Conservation (phyloP, 2,329 filamentous ascomycete species). For the Penicillium polonicum region DNA sequence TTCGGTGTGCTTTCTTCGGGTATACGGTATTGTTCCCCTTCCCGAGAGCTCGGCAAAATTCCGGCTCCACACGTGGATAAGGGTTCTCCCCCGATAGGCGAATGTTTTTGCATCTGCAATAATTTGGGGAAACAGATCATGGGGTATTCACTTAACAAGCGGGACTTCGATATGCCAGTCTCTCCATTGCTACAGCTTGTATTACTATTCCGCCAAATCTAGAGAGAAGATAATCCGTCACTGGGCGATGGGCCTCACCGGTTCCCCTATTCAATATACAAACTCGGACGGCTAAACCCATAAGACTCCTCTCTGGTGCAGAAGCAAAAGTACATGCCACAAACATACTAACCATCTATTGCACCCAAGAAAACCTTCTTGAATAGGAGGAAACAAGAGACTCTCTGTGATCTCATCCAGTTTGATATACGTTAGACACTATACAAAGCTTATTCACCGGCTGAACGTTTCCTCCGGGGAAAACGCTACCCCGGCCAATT, state of each 20-base stretch:
- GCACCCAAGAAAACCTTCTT: not conserved
- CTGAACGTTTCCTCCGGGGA: conserved; percentile 34
- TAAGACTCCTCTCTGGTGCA: not conserved
- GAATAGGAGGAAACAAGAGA: not conserved
- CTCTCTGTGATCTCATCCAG: not conserved
- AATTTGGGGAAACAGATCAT: not conserved
- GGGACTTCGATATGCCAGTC: conserved; percentile 8
- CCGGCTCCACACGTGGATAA: conserved; percentile 18
- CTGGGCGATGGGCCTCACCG: conserved; percentile 11
- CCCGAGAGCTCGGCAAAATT: conserved; percentile 2
- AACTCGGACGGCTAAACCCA: conserved; percentile 14
- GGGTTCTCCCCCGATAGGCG: conserved; percentile 18
- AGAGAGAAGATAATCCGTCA: conserved; percentile 11
- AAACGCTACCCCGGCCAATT: conserved; percentile 33
- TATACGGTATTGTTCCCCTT: not conserved
- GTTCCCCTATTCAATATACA: conserved; percentile 1
- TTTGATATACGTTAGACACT: conserved; percentile 17
- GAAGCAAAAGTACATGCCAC: not conserved
- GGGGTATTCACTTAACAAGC: conserved; percentile 12
- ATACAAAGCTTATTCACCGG: conserved; percentile 18
- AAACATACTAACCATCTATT: not conserved
- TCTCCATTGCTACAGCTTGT: conserved; percentile 10
- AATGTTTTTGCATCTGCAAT: not conserved
- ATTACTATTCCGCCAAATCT: conserved; percentile 9
- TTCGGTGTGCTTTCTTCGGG: not conserved